phyloP scores from a whole-genome alignment of 495 filamentous ascomycete genomes.

The Gamarada debralockiae region DNA sequence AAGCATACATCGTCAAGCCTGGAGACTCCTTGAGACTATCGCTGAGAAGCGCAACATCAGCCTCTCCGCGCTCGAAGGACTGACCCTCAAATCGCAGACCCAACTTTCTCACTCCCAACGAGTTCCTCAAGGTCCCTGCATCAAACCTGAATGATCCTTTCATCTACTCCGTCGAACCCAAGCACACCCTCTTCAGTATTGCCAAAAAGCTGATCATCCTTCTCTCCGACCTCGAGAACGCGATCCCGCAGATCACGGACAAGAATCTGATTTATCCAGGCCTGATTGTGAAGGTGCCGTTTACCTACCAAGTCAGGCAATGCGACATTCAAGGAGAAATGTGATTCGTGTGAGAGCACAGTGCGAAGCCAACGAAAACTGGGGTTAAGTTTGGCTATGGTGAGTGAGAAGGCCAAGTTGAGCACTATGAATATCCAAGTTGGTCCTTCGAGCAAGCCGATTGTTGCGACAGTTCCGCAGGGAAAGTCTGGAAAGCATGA shows the following conservation, averaged over 20 bases:
- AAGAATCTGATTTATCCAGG: background rate
- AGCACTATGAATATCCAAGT: too few relatives aligned
- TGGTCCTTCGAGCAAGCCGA: too few relatives aligned
- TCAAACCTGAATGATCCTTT: background rate
- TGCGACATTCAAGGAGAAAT: too few relatives aligned
- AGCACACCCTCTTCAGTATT: background rate
- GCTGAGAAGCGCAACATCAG: background rate
- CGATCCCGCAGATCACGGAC: background rate
- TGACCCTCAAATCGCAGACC: background rate
- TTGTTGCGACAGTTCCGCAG: too few relatives aligned
- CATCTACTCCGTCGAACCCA: background rate
- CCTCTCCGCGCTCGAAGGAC: background rate
- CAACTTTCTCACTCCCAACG: background rate
- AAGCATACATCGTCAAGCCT: background rate
- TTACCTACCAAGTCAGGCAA: too few relatives aligned
- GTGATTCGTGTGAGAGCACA: too few relatives aligned
- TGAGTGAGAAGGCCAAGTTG: too few relatives aligned
- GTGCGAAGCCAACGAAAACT: too few relatives aligned
- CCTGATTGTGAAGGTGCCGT: slow-evolving; percentile 7
- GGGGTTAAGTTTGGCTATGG: too few relatives aligned
- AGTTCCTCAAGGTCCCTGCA: slow-evolving; percentile 2
- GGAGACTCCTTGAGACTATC: slow-evolving; percentile 1
- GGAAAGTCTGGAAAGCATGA: too few relatives aligned
- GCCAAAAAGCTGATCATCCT: background rate
- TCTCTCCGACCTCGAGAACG: background rate